Conservation (phyloP, 768 basidiomycete species). For the Candolleomyces eurysporus region DNA sequence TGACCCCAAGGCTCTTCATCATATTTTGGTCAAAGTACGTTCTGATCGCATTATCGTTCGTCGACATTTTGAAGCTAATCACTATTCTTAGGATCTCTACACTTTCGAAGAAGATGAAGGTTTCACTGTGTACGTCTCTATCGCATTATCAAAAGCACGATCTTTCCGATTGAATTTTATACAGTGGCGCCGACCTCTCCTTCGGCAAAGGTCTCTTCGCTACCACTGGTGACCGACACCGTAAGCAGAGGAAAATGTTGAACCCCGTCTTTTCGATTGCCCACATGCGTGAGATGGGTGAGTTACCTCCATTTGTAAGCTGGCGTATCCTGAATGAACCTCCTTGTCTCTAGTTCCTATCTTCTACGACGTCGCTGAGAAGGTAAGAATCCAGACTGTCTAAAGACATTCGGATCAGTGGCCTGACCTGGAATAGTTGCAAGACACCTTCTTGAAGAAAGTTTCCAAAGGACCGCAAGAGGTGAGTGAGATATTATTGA, state of each 20-base stretch:
- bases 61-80: background rate
- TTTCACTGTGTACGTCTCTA: slow-evolving; percentile 21
- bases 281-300: slow-evolving; percentile 31
- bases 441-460: slow-evolving; percentile 18
- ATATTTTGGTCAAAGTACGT: slow-evolving; percentile 42
- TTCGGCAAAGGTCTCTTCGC: slow-evolving; percentile 21
- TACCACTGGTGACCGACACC: slow-evolving; percentile 33
- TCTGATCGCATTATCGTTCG: background rate
- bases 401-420: background rate
- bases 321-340: slow-evolving; percentile 9
- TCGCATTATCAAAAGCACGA: background rate
- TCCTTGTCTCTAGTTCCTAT: slow-evolving; percentile 25
- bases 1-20: slow-evolving; percentile 45
- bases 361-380: slow-evolving; percentile 30
- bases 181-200: slow-evolving; percentile 10
- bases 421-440: slow-evolving; percentile 20
- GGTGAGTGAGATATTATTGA: background rate
- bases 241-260: slow-evolving; percentile 35
- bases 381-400: slow-evolving; percentile 12
- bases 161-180: slow-evolving; percentile 3
- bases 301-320: background rate
- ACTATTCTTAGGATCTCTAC: slow-evolving; percentile 27
- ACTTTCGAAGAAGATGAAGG: slow-evolving; percentile 26
- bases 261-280: slow-evolving; percentile 36
- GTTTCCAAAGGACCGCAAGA: slow-evolving; percentile 26